Conservation (phyloP, 345 rosid genomes). For the Salix koriyanagi region DNA sequence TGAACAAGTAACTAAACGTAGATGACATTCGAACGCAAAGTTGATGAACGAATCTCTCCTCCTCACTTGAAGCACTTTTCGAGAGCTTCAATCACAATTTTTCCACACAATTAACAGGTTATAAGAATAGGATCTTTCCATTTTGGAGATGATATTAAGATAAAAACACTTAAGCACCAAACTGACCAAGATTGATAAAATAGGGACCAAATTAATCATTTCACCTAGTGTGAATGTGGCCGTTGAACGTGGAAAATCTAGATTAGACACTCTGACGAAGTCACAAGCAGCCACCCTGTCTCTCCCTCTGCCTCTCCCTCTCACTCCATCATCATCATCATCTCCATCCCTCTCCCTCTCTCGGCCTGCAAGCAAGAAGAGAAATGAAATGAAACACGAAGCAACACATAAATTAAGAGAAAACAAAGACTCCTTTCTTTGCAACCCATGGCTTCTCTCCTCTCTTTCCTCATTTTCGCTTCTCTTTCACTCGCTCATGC, state of each 20-base stretch:
- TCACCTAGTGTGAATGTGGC: neutral
- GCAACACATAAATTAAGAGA: neutral
- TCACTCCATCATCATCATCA: neutral
- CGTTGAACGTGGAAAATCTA: conserved; percentile 21
- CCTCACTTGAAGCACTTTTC: too few species aligned
- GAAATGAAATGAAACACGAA: neutral
- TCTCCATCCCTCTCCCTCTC: neutral
- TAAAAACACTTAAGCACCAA: neutral
- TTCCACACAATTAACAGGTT: neutral
- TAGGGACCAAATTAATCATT: neutral
- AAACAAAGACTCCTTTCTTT: neutral
- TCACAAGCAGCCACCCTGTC: conserved; percentile 5
- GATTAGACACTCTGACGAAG: conserved; percentile 16
- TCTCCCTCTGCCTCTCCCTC: neutral
- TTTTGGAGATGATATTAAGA: neutral
- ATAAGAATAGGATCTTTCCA: neutral
- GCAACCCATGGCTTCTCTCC: conserved; percentile 15
- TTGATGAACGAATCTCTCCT: neutral
- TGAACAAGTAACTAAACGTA: neutral
- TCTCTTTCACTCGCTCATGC: conserved; percentile 15
- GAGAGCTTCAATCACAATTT: neutral
- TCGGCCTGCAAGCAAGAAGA: neutral
- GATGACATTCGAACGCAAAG: neutral
- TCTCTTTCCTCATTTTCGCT: conserved; percentile 16
- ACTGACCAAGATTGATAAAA: too few species aligned